Evolutionary conservation across 148 eudicot species (phyloP), one percentile per base, ranked within the genome.

Genomic region (Beta vulgaris): DNA sequence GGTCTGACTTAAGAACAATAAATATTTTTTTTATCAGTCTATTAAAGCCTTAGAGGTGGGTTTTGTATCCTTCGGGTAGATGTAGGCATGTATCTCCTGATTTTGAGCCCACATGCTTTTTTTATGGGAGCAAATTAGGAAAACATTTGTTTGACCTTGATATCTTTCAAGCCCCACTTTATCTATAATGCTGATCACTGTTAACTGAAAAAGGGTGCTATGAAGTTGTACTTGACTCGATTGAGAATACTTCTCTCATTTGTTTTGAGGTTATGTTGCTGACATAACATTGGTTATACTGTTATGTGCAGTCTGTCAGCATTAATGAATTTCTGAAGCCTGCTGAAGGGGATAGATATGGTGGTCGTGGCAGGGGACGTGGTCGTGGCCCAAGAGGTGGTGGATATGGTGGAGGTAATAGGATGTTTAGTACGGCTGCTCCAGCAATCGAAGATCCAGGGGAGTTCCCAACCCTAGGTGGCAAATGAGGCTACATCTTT

Each of bases 271-370:
- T 59, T 19, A 40, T 35, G 49, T 63, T 74, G 18, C 42, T 62
- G 25, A 62, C 68, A 0, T 32, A 25, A 16, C 15, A 40, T 34
- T 43, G n/a, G 13, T 36, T 54, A 15, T 57, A 32, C 2, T 54
- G 26, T 18, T 64, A n/a, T 62, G 43, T 81, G 71, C 78, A 92
- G 97, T 73, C 89, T 36, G 85, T 89, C 65, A 94, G 96, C 90
- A 94, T 94, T 28, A 91, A 90, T 54, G 92, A 94, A 82, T 94
- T 94, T 76, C 79, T 94, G 85, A 94, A 94, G 86, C 97, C 97
- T 32, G 87, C 91, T 58, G 96, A 90, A 14, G 98, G 97, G 34
- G 97, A 90, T 75, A 82, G 72, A 68, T 84, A 76, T 37, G 84
- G 93, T 49, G 97, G 95, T 1, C 93, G 97, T 34, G 88, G 91